Evolutionary conservation across 2,329 filamentous ascomycete species (phyloP), one percentile per base, ranked within the genome.

Genomic region (Stenocarpella maydis): DNA sequence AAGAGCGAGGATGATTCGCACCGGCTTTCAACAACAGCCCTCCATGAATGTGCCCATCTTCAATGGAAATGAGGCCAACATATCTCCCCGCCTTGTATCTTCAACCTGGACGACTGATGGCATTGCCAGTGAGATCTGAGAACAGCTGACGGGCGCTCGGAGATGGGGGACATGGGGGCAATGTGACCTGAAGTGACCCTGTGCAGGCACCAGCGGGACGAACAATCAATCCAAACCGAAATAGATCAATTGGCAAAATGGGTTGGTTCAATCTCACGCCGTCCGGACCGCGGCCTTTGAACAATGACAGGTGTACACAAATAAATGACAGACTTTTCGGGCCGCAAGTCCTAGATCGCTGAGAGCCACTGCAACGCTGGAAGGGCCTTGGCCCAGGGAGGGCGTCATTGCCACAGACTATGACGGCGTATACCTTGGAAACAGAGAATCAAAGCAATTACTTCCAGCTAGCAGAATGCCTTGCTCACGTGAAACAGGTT

Each of bases 251-350:
- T 45, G 26, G 41, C 65, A 24, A 39, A 34, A 39, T 34, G 28
- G 7, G 24, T 49, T 58, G 43, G 54, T 49, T 55, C 31, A 54
- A 43, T 64, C 58, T 65, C 58, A 45, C 65, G 61, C 39, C 55
- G 47, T 55, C 65, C 71, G 69, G 71, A 58, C 61, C 65, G 65
- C 61, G 63, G 49, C 26, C 43, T 71, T 37, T 17, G 45, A 52
- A 14, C 61, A 53, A 37, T 50, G 63, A 9, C 55, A 63, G 61
- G 54, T 31, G 45, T 31, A 49, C 41, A 63, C 43, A 45, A 69
- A 47, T 69, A 67, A 52, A 70, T 45, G 65, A 53, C 45, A n/a
- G 67, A 64, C 69, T 71, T 64, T n/a, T 69, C 71, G 71, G 65
- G 53, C 71, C 71, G 71, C 66, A 67, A 50, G 69, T 68, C 71